Conservation (phyloP, 768 basidiomycete genomes). For the Trametes gibbosa region DNA sequence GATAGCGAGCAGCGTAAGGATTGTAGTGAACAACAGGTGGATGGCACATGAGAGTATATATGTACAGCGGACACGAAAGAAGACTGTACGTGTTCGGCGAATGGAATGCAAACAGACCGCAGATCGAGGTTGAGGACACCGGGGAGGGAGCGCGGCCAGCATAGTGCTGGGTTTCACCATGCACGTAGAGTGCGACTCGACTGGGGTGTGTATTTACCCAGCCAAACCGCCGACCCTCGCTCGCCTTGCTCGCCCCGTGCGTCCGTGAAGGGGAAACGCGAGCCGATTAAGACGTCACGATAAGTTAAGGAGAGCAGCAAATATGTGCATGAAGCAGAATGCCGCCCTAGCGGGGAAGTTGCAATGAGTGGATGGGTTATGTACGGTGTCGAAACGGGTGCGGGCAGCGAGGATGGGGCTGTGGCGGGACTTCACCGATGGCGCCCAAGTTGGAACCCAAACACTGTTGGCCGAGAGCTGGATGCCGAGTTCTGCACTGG, state of each 20-base stretch:
- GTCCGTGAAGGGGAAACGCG: slow-evolving; percentile 5
- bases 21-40: background rate
- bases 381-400: background rate
- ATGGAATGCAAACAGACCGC: background rate
- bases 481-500: background rate
- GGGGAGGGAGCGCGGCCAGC: background rate
- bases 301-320: slow-evolving; percentile 18
- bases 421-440: slow-evolving; percentile 1
- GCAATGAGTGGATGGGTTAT: slow-evolving; percentile 3
- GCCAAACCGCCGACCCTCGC: too few relatives aligned
- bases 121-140: too few relatives aligned
- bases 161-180: too few relatives aligned
- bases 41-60: background rate
- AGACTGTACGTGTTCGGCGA: background rate
- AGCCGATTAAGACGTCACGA: slow-evolving; percentile 18
- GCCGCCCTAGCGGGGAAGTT: slow-evolving; percentile 2
- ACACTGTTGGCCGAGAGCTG: slow-evolving; percentile 11
- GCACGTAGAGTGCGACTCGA: too few relatives aligned
- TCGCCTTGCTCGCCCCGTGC: background rate
- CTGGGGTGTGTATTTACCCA: too few relatives aligned
- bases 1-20: background rate
- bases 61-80: background rate
- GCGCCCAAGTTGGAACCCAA: slow-evolving; percentile 17
- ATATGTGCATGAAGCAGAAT: slow-evolving; percentile 17
- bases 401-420: background rate